A percentile compares a stretch with the other conserved stretches of the same genome.
These are phyloP conservation scores for Monosporascus sp. DNA, from an alignment of 2,329 filamentous ascomycete species.

Conservation along the genomic window DNA sequence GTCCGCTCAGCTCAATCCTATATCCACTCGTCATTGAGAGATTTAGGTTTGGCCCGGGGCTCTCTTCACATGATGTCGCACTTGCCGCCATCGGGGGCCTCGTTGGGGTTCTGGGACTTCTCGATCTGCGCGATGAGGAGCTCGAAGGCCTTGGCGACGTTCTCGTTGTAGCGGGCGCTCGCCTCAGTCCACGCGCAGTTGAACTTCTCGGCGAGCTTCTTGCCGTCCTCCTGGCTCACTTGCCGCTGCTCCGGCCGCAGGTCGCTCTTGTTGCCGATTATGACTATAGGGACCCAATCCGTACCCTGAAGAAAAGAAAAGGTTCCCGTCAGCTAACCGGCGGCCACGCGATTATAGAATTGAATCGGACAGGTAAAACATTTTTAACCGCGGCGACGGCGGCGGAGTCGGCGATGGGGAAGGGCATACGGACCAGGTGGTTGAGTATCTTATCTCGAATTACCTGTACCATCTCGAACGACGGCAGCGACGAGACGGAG, in stretches of 20 bases:
- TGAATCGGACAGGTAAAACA: neutral
- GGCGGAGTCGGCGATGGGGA: neutral
- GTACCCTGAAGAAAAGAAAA: slow-evolving; percentile 48
- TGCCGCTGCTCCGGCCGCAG: slow-evolving; percentile 89
- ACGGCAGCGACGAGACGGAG: slow-evolving; percentile 88
- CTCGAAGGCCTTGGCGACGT: slow-evolving; percentile 89
- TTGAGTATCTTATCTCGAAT: slow-evolving; percentile 97
- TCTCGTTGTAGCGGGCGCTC: slow-evolving; percentile 88
- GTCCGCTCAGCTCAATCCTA: too few relatives aligned
- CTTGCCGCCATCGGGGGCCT: slow-evolving; percentile 74
- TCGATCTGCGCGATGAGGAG: slow-evolving; percentile 92
- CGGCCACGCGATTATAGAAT: neutral
- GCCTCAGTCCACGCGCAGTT: slow-evolving; percentile 94
- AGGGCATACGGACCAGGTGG: slow-evolving; percentile 63
- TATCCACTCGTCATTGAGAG: too few relatives aligned
- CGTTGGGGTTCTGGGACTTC: slow-evolving; percentile 83
- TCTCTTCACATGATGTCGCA: slow-evolving; percentile 73
- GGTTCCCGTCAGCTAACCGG: neutral
- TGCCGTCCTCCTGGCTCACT: slow-evolving; percentile 79
- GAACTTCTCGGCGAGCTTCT: slow-evolving; percentile 77
- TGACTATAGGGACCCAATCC: slow-evolving; percentile 85
- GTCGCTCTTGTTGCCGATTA: slow-evolving; percentile 97
- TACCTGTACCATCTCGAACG: slow-evolving; percentile 95
- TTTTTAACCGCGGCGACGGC: too few relatives aligned
- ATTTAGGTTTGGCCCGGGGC: neutral